Evolutionary conservation across 2,329 filamentous ascomycete genomes (phyloP).

Genomic region (Hymenoscyphus occultus): DNA sequence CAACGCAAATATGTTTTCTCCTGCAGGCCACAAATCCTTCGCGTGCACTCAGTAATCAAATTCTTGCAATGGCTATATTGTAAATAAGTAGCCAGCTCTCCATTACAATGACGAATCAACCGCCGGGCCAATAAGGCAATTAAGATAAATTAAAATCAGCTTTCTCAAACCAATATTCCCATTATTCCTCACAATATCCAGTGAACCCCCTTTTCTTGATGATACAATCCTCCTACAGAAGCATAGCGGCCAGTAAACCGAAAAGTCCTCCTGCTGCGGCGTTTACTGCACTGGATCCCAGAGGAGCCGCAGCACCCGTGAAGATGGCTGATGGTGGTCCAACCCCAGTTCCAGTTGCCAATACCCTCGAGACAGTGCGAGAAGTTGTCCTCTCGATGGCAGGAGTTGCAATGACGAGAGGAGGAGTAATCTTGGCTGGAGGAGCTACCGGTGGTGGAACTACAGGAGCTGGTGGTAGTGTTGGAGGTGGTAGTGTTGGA

Average conservation of each 20-base stretch:
- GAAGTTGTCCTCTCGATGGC: not conserved
- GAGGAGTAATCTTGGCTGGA: not conserved
- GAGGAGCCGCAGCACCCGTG: constrained; percentile 9
- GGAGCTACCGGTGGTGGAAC: not conserved
- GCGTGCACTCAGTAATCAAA: constrained; percentile 1
- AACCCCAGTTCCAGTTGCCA: constrained; percentile 8
- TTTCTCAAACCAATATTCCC: constrained; percentile 1
- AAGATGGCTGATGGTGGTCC: constrained; percentile 4
- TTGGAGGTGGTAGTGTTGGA: too few species aligned
- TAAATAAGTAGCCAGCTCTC: constrained; percentile 13
- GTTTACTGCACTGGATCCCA: not conserved
- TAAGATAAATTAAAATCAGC: constrained; percentile 7
- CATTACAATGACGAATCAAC: constrained; percentile 18
- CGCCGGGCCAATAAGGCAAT: constrained; percentile 13
- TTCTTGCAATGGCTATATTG: constrained; percentile 8
- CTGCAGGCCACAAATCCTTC: not conserved
- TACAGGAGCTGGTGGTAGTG: not conserved
- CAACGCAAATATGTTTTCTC: not conserved
- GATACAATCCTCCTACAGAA: not conserved
- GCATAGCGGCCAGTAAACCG: not conserved
- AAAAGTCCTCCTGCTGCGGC: not conserved
- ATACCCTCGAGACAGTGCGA: not conserved
- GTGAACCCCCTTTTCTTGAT: not conserved
- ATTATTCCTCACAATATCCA: not conserved
- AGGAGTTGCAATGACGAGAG: not conserved